Base-by-base conservation (phyloP, 768 basidiomycete genomes). In the Suillus sp. region DNA sequence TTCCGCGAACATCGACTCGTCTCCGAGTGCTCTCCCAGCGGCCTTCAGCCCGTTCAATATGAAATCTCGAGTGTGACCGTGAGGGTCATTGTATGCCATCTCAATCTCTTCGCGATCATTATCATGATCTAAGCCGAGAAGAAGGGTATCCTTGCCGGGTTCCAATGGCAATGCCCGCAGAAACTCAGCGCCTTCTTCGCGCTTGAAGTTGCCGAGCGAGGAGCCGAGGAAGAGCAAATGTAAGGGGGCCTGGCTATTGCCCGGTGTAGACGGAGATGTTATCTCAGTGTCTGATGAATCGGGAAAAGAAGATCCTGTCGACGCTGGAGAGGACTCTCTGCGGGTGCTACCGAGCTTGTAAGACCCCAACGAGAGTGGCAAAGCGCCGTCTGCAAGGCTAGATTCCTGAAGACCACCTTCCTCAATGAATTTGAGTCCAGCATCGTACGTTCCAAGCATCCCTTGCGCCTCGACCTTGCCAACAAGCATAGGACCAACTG, bases 211-310 rank as follows among this genome's bases (percentile, higher is more conserved):
- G 8, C 96, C 97, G 8, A 99, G 73, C 0, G 93, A 93, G 0
- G 92, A 95, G 0, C 96, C 97, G 20, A 99, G 80, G 79, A 97
- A 98, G 65, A 99, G 79, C 60, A 98, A 79, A 70, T 97, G 95
- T 37, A 94, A 74, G 16, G 91, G 88, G 2, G 78, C 74, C 51
- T 78, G 73, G 25, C 70, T 68, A 30, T 75, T 34, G 25, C 81
- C 84, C 47, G 83, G 84, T 1, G 83, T 84, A 25, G 86, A 83
- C 11, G 81, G 80, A 5, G 74, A 71, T 3, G 53, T 63, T 13
- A 20, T 38, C 14, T 59, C 50, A 22, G 57, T 18, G n/a, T 64
- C 65, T 25, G 58, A 30, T 13, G 51, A 51, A 34, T 38, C 48
- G 40, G 47, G 55, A 64, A 43, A 64, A 3, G 75, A 67, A 13